Evolutionary conservation across 371 early-diverging fungal species (phyloP).

Genomic region (Cokeromyces recurvatus): DNA sequence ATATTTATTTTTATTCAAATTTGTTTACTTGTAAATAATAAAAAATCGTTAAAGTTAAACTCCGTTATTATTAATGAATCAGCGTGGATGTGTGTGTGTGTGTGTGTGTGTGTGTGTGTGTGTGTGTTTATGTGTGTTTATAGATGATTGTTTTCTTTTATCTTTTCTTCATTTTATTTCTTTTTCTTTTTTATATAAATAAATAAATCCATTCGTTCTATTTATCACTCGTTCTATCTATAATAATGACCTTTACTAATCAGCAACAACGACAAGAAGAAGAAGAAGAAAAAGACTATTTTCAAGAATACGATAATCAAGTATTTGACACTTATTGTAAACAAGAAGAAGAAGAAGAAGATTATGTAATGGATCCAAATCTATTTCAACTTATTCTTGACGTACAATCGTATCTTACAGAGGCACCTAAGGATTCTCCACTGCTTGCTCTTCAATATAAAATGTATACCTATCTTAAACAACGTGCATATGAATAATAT

Average conservation of each 20-base stretch:
- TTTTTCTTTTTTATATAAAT: too few relatives aligned
- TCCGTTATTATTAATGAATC: too few relatives aligned
- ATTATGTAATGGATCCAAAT: conserved; percentile 23
- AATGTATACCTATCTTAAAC: conserved; percentile 45
- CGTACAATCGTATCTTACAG: conserved; percentile 39
- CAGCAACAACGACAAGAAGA: conserved; percentile 1
- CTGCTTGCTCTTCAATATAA: conserved; percentile 41
- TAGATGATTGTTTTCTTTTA: too few relatives aligned
- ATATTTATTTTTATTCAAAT: too few relatives aligned
- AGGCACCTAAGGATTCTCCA: conserved; percentile 30
- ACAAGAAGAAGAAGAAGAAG: conserved; percentile 15
- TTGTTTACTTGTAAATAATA: too few relatives aligned
- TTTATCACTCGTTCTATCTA: too few relatives aligned
- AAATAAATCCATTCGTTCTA: too few relatives aligned
- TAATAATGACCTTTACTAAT: conserved; percentile 1
- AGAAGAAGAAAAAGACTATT: conserved; percentile 19
- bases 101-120: too few relatives aligned
- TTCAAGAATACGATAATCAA: conserved; percentile 29
- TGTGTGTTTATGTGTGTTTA: too few relatives aligned
- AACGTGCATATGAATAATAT: conserved; percentile 32
- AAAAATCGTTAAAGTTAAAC: too few relatives aligned
- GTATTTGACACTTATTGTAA: conserved; percentile 17
- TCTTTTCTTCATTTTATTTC: too few relatives aligned
- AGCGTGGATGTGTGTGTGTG: too few relatives aligned
- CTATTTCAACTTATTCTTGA: conserved; percentile 35